Evolutionary conservation across 352 stramenopile genomes (phyloP).

Genomic region (Phytophthora pinifolia): DNA sequence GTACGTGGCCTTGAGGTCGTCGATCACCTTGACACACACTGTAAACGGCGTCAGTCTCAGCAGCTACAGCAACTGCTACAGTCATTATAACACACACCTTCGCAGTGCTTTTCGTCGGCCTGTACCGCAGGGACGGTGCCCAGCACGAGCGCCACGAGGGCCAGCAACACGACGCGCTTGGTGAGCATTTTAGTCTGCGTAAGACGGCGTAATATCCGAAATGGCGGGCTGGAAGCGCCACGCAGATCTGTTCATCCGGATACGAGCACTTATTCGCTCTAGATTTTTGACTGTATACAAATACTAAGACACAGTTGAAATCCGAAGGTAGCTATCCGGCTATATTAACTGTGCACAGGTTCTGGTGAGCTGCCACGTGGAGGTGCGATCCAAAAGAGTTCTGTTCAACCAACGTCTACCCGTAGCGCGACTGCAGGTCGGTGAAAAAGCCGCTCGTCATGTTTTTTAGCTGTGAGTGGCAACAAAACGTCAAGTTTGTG

Average conservation of each 20-base stretch:
- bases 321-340: constrained; percentile 7
- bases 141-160: constrained; percentile 66
- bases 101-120: constrained; percentile 83
- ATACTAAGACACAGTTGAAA: constrained; percentile 1
- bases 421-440: constrained; percentile 85
- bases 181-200: constrained; percentile 39
- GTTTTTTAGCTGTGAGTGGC: constrained; percentile 72
- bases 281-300: neutral
- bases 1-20: constrained; percentile 83
- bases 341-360: constrained; percentile 34
- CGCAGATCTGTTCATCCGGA: constrained; percentile 14
- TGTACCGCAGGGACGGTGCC: constrained; percentile 28
- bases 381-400: constrained; percentile 10
- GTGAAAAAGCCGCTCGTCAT: constrained; percentile 91
- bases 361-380: constrained; percentile 25
- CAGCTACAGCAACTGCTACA: neutral
- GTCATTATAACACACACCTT: constrained; percentile 57
- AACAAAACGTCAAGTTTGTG: constrained; percentile 6
- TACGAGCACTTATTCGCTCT: constrained; percentile 12
- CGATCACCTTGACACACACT: constrained; percentile 93
- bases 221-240: constrained; percentile 24
- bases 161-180: constrained; percentile 64
- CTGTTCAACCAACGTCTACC: constrained; percentile 27
- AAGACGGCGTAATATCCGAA: constrained; percentile 24
- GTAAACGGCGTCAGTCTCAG: neutral